Percentiles rank a stretch among this genome's conserved stretches.
phyloP scores from a whole-genome alignment of 1,139 yeast species.

The Yarrowia galli region DNA sequence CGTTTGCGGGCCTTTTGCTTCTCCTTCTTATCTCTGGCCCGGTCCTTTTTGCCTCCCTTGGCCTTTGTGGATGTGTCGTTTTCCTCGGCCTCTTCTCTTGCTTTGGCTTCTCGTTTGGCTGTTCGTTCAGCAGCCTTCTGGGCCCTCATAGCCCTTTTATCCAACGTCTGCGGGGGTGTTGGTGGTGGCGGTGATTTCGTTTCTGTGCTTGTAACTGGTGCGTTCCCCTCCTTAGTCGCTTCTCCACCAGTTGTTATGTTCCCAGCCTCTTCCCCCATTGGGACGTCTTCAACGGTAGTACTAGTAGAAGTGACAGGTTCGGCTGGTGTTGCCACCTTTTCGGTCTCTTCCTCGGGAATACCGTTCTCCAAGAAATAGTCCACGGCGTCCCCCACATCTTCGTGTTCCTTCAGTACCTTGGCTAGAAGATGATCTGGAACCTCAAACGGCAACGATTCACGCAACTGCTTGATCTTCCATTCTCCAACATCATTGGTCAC shows the following conservation, averaged over 20 bases:
- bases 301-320: neutral
- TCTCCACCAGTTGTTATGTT: too few relatives aligned
- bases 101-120: conserved; percentile 22
- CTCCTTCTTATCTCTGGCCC: conserved; percentile 15
- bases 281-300: neutral
- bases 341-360: conserved; percentile 40
- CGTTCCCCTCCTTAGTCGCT: neutral
- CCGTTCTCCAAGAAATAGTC: conserved; percentile 43
- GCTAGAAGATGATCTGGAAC: conserved; percentile 41
- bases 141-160: neutral
- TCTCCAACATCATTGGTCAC: conserved; percentile 32
- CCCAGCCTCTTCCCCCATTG: neutral
- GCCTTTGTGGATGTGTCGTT: neutral
- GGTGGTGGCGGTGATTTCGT: neutral
- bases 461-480: conserved; percentile 51
- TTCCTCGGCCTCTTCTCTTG: neutral
- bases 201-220: neutral
- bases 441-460: conserved; percentile 44
- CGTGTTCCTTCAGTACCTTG: conserved; percentile 42
- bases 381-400: conserved; percentile 44
- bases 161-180: neutral
- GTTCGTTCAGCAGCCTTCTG: conserved; percentile 20
- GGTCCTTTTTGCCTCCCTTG: conserved; percentile 25
- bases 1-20: conserved; percentile 30
- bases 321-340: neutral